Base-by-base conservation (phyloP, 1,139 yeast species). In the Debaryomyces udenii region DNA sequence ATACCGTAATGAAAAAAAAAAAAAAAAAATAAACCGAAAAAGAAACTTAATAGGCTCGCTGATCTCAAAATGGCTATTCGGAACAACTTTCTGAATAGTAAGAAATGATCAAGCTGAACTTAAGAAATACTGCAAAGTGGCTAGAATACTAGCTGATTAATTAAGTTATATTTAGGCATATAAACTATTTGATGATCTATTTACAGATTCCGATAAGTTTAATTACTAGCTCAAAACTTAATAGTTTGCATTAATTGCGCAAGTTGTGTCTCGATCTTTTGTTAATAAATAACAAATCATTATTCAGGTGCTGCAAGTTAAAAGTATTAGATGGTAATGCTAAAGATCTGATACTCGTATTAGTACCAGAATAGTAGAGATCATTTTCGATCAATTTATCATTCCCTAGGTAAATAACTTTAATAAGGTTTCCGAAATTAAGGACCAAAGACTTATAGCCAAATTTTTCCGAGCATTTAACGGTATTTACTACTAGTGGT, bases 381-480 rank as follows among this genome's bases (percentile, higher is more conserved):
- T 71, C 73, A 36, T 64, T 65, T 40, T 71, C 78, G 31, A 72
- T 66, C 38, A 72, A 61, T 44, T 70, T 70, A 41, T 70, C 72
- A 52, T 80, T 83, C 6, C 96, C 96, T 50, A 86, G 69, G 55
- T 85, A 87, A 33, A 87, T 64, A 28, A 88, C 77, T 54, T 84
- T 83, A 70, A 87, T 75, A 10, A 79, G 62, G 50, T 83, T 83
- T 24, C 93, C 94, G 57, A 86, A 83, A 30, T 82, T 81, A 24
- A 85, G 82, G 20, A 86, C 82, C 16, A 86, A 80, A 0, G 94
- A 77, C 55, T 88, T 87, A 56, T 80, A 86, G 1, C 96, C 96
- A 57, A 83, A 86, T 55, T 81, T 81, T 31, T 73, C 74, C 35
- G 69, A 59, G 40, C 66, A 61, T 72, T 64, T 45, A 65, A 74